A percentile compares a stretch with the other conserved stretches of the same genome.
phyloP scores from a whole-genome alignment of 2,329 filamentous ascomycete species.

The Sporothrix pallida region DNA sequence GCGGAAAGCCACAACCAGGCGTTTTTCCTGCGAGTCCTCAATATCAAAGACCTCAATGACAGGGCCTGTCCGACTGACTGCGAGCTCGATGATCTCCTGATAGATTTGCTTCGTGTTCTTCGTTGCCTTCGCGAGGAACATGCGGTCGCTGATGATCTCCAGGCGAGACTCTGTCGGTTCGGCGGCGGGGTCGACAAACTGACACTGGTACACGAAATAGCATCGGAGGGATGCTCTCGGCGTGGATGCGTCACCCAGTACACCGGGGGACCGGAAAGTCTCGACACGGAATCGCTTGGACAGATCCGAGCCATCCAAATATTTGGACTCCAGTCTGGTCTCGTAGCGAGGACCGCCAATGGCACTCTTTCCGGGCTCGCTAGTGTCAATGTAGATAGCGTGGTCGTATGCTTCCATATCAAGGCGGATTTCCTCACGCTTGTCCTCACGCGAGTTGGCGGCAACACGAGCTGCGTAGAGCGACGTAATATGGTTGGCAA shows the following conservation, averaged over 20 bases:
- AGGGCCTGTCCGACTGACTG: slow-evolving; percentile 83
- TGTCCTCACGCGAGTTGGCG: slow-evolving; percentile 89
- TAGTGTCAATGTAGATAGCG: slow-evolving; percentile 98
- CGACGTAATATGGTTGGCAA: slow-evolving; percentile 92
- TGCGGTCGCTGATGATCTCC: slow-evolving; percentile 88
- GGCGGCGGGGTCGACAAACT: slow-evolving; percentile 79
- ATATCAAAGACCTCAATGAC: slow-evolving; percentile 99
- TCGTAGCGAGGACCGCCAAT: slow-evolving; percentile 88
- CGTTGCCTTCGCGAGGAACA: slow-evolving; percentile 95
- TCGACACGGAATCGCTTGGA: slow-evolving; percentile 87
- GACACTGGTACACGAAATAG: slow-evolving; percentile 98
- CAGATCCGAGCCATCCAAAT: slow-evolving; percentile 78
- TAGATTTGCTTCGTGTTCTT: slow-evolving; percentile 95
- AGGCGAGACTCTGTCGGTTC: slow-evolving; percentile 81
- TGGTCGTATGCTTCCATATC: slow-evolving; percentile 96
- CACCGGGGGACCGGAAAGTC: slow-evolving; percentile 90
- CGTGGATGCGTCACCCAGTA: slow-evolving; percentile 66
- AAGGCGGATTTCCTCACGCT: slow-evolving; percentile 89
- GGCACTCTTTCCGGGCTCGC: slow-evolving; percentile 80
- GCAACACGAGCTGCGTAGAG: slow-evolving; percentile 97
- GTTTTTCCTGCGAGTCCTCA: slow-evolving; percentile 87
- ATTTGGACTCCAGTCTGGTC: slow-evolving; percentile 91
- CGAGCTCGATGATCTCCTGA: slow-evolving; percentile 87
- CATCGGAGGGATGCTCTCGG: slow-evolving; percentile 87
- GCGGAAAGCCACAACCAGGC: slow-evolving; percentile 92